Evolutionary conservation across 1,139 yeast species (phyloP).

Genomic region (Scheffersomyces insectosa): DNA sequence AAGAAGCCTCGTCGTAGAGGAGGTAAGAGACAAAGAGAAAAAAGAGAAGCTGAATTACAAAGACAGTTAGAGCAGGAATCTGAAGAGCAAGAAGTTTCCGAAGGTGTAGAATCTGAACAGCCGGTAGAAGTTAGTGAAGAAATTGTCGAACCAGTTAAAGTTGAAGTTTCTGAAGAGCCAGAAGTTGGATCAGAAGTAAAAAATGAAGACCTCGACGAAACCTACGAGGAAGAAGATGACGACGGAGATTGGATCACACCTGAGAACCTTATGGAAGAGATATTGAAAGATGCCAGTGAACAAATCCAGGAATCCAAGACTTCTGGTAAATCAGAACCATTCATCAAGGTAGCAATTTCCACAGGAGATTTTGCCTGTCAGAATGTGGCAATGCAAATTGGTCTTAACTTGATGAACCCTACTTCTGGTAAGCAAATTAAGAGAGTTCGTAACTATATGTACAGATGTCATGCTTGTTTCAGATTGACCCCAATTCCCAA

Average conservation of each 20-base stretch:
- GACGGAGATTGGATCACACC: conserved; percentile 97
- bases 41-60: conserved; percentile 43
- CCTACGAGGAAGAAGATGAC: conserved; percentile 60
- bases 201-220: conserved; percentile 32
- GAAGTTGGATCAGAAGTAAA: conserved; percentile 12
- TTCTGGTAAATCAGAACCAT: conserved; percentile 11
- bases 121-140: conserved; percentile 9
- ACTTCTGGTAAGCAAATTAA: conserved; percentile 83
- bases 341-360: conserved; percentile 75
- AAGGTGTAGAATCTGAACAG: conserved; percentile 6
- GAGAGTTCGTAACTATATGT: conserved; percentile 87
- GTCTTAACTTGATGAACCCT: conserved; percentile 80
- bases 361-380: conserved; percentile 98
- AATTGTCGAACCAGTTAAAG: conserved; percentile 8
- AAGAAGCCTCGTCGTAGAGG: conserved; percentile 61
- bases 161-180: conserved; percentile 1
- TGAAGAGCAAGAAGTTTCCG: conserved; percentile 9
- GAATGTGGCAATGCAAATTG: conserved; percentile 89
- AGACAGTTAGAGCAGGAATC: conserved; percentile 18
- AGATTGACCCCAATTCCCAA: conserved; percentile 74
- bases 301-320: conserved; percentile 31
- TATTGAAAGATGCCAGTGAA: conserved; percentile 63
- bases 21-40: conserved; percentile 61
- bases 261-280: conserved; percentile 71
- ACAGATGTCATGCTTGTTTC: conserved; percentile 97